phyloP scores from a whole-genome alignment of 345 rosid genomes.

The Geranium rotundifolium region DNA sequence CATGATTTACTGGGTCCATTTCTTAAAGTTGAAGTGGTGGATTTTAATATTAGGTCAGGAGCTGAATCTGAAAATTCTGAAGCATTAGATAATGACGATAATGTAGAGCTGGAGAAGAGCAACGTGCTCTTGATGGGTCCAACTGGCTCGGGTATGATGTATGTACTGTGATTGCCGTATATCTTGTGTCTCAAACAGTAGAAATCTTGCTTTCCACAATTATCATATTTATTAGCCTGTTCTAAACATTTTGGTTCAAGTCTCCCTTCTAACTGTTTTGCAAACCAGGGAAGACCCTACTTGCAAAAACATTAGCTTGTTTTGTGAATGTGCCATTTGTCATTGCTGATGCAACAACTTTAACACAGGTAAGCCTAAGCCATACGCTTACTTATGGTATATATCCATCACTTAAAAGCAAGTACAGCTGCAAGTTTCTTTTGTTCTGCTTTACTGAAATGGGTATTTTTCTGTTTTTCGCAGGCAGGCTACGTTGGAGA shows the following conservation, averaged over 20 bases:
- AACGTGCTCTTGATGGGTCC: conserved; percentile 93
- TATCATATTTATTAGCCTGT: conserved; percentile 1
- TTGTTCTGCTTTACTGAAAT: conserved; percentile 6
- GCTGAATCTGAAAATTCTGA: conserved; percentile 35
- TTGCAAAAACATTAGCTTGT: conserved; percentile 75
- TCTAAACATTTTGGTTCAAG: background rate
- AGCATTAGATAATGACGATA: conserved; percentile 44
- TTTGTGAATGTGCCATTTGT: conserved; percentile 81
- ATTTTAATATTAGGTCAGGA: conserved; percentile 64
- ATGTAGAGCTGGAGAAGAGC: conserved; percentile 90
- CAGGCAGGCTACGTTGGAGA: conserved; percentile 99
- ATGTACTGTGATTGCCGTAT: background rate
- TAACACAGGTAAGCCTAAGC: conserved; percentile 69
- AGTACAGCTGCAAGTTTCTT: background rate
- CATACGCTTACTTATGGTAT: background rate
- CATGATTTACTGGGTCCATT: background rate
- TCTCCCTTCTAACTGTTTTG: conserved; percentile 16
- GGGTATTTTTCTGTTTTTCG: conserved; percentile 11
- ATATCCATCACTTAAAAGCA: background rate
- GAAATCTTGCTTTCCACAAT: background rate
- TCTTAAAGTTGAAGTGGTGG: conserved; percentile 23
- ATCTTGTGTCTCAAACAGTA: background rate
- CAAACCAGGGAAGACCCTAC: conserved; percentile 66
- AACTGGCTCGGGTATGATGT: conserved; percentile 76
- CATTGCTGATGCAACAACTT: conserved; percentile 75